These are phyloP conservation scores for Kodamaea kaohsiungensis DNA, from an alignment of 805 yeast species.

Conservation along the genomic window DNA sequence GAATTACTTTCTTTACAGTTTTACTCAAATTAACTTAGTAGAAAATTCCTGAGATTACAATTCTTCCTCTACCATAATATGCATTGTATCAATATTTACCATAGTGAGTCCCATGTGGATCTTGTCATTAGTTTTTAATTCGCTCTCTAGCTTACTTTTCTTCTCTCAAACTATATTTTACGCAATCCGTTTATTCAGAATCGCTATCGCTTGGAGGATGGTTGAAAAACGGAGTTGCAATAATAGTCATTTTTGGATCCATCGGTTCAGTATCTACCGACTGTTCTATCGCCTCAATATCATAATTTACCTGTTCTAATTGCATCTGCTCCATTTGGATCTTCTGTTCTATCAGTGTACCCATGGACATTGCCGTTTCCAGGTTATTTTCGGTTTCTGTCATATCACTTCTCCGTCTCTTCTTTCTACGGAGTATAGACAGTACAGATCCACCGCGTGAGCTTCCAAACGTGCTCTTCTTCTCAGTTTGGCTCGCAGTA, in stretches of 20 bases:
- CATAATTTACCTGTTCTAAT: not conserved
- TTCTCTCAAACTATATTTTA: too few relatives aligned
- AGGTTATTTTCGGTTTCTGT: not conserved
- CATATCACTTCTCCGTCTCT: not conserved
- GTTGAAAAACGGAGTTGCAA: slow-evolving; percentile 40
- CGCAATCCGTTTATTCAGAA: slow-evolving; percentile 18
- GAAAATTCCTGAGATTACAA: too few relatives aligned
- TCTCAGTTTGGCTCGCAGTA: slow-evolving; percentile 2
- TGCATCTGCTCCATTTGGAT: not conserved
- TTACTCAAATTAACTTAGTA: too few relatives aligned
- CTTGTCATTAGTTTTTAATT: not conserved
- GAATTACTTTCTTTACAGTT: too few relatives aligned
- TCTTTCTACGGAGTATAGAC: slow-evolving; percentile 4
- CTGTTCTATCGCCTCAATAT: not conserved
- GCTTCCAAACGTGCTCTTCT: slow-evolving; percentile 1
- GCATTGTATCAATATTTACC: not conserved
- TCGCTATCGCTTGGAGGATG: slow-evolving; percentile 42
- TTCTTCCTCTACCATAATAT: too few relatives aligned
- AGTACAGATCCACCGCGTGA: slow-evolving; percentile 5
- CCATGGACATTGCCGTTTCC: not conserved
- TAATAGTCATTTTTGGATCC: slow-evolving; percentile 20
- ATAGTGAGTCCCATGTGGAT: not conserved
- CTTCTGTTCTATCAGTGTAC: not conserved
- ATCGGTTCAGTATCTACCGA: not conserved
- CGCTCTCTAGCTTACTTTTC: not conserved